Percentiles rank a stretch among this genome's conserved stretches.
phyloP scores from a whole-genome alignment of 805 yeast genomes.

The Myxozyma neglecta region DNA sequence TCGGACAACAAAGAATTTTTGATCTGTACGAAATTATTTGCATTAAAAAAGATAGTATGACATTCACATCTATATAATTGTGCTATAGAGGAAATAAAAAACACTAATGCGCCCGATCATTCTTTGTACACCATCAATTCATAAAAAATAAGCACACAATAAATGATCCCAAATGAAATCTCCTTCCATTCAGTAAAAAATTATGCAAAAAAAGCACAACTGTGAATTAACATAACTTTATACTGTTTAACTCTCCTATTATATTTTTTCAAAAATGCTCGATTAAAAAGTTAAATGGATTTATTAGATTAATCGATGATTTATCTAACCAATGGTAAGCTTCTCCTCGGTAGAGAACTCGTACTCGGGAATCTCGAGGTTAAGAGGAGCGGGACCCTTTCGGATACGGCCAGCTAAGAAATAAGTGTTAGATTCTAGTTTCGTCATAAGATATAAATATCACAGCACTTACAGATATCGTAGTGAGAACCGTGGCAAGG shows the following conservation, averaged over 20 bases:
- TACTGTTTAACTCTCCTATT: background rate
- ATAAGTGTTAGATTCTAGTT: background rate
- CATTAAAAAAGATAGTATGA: background rate
- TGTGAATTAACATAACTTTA: background rate
- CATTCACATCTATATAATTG: conserved; percentile 6
- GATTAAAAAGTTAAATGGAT: background rate
- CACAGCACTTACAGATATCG: conserved; percentile 62
- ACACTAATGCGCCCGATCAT: conserved; percentile 13
- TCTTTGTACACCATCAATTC: conserved; percentile 9
- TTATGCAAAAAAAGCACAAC: background rate
- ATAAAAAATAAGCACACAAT: background rate
- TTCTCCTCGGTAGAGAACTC: conserved; percentile 78
- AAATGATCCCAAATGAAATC: conserved; percentile 8
- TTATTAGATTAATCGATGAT: background rate
- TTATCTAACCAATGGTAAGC: conserved; percentile 76
- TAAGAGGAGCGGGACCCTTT: conserved; percentile 99
- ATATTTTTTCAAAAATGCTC: background rate
- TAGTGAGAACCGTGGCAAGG: conserved; percentile 99
- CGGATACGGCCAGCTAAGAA: conserved; percentile 86
- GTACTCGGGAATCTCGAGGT: conserved; percentile 94
- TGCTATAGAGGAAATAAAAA: conserved; percentile 3
- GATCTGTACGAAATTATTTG: too few species aligned
- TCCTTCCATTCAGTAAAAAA: background rate
- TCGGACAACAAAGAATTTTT: too few species aligned
- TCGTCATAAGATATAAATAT: too few species aligned